Evolutionary conservation across 495 filamentous ascomycete genomes (phyloP).

Genomic region (Copromyces sp.): DNA sequence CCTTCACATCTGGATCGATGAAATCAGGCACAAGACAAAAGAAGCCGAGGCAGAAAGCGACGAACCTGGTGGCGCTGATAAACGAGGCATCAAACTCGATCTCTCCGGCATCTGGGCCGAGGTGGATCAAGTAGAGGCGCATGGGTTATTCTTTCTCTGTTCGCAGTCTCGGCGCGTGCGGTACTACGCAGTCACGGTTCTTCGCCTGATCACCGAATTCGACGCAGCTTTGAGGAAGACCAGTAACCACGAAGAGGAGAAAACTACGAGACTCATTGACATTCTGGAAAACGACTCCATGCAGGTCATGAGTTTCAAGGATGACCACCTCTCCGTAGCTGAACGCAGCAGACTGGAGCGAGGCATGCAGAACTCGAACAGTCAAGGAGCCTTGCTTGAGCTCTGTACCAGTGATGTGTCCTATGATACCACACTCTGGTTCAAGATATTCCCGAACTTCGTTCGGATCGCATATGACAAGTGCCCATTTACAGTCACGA

Average conservation of each 20-base stretch:
- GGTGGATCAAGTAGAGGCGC: slow-evolving; percentile 93
- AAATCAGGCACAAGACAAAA: slow-evolving; percentile 78
- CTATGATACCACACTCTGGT: slow-evolving; percentile 92
- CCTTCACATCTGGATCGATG: slow-evolving; percentile 92
- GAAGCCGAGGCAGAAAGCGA: slow-evolving; percentile 54
- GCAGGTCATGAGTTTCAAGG: slow-evolving; percentile 82
- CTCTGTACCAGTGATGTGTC: slow-evolving; percentile 92
- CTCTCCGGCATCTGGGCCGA: slow-evolving; percentile 78
- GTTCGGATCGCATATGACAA: slow-evolving; percentile 83
- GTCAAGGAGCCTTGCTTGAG: slow-evolving; percentile 79
- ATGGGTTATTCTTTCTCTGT: slow-evolving; percentile 96
- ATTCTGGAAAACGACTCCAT: slow-evolving; percentile 86
- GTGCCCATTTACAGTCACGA: slow-evolving; percentile 79
- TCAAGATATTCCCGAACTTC: slow-evolving; percentile 94
- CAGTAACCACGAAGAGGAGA: slow-evolving; percentile 41
- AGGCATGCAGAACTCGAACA: slow-evolving; percentile 74
- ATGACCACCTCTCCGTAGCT: slow-evolving; percentile 82
- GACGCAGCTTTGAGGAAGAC: slow-evolving; percentile 75
- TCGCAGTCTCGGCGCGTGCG: slow-evolving; percentile 87
- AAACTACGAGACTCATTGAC: slow-evolving; percentile 61
- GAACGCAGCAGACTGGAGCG: slow-evolving; percentile 89
- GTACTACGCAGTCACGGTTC: slow-evolving; percentile 80
- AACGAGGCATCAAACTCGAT: slow-evolving; percentile 66
- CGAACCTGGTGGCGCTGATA: slow-evolving; percentile 48
- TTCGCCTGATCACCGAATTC: slow-evolving; percentile 88